Conservation (phyloP, 139 green algal genomes). For the Picocystis salinarum region DNA sequence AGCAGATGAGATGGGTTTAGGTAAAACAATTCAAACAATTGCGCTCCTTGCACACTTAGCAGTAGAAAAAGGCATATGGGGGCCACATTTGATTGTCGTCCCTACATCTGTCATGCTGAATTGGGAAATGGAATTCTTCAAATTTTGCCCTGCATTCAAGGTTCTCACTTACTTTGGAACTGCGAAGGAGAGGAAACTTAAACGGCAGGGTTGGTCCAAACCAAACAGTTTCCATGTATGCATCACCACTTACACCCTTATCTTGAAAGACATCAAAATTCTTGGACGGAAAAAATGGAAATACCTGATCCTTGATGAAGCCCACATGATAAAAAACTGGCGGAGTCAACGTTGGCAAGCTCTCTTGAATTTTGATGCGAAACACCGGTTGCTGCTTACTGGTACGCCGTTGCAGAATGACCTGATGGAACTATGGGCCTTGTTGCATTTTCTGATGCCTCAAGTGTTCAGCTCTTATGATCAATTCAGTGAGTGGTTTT, state of each 20-base stretch:
- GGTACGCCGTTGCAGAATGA: conserved; percentile 90
- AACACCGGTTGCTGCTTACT: conserved; percentile 86
- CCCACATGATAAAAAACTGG: conserved; percentile 99
- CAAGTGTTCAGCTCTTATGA: conserved; percentile 60
- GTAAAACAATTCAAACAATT: conserved; percentile 82
- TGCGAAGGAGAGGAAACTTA: conserved; percentile 74
- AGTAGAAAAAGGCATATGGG: conserved; percentile 70
- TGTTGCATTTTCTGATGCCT: conserved; percentile 99
- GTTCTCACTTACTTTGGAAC: conserved; percentile 94
- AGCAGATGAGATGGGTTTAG: conserved; percentile 71
- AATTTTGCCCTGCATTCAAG: conserved; percentile 97
- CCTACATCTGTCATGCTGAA: conserved; percentile 89
- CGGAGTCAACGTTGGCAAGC: conserved; percentile 90
- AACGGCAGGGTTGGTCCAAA: conserved; percentile 92
- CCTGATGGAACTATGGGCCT: conserved; percentile 92
- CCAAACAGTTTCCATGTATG: conserved; percentile 95
- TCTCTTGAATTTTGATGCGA: conserved; percentile 89
- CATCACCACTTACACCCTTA: conserved; percentile 94
- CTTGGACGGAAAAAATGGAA: conserved; percentile 94
- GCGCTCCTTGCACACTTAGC: conserved; percentile 75
- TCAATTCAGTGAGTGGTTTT: conserved; percentile 96
- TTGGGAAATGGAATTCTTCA: conserved; percentile 99
- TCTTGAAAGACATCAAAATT: conserved; percentile 79
- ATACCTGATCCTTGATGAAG: conserved; percentile 97
- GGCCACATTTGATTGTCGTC: conserved; percentile 90